Conservation (phyloP, 2,329 filamentous ascomycete genomes). For the Helminthosporium solani region DNA sequence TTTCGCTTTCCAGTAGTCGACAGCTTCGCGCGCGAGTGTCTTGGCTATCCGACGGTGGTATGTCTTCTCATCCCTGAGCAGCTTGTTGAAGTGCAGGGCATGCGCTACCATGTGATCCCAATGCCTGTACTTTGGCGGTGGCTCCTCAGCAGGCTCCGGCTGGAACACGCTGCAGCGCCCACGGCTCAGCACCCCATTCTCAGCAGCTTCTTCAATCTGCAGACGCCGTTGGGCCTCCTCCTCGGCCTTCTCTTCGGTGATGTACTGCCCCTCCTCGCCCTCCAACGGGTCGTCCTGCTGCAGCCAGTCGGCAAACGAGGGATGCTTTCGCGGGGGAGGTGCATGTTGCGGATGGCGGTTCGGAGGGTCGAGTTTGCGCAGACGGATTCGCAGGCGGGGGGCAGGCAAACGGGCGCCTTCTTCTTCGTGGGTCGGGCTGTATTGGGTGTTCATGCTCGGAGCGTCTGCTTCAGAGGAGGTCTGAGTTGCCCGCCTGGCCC, state of each 20-base stretch:
- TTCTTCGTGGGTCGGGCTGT: conserved; percentile 19
- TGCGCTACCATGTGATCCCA: conserved; percentile 82
- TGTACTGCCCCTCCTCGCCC: conserved; percentile 43
- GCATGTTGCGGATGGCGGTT: conserved; percentile 56
- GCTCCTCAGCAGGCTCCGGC: conserved; percentile 72
- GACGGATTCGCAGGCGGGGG: conserved; percentile 49
- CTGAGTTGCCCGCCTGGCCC: conserved; percentile 23
- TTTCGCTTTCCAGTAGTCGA: conserved; percentile 71
- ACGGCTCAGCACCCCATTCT: conserved; percentile 73
- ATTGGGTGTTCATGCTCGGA: conserved; percentile 22
- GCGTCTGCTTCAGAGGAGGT: conserved; percentile 19
- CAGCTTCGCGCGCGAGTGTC: conserved; percentile 73
- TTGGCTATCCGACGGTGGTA: conserved; percentile 77
- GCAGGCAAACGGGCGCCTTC: conserved; percentile 22
- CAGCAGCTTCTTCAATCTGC: conserved; percentile 69
- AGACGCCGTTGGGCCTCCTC: conserved; percentile 70
- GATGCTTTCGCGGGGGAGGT: conserved; percentile 47
- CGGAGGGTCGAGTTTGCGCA: conserved; percentile 53
- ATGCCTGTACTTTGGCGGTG: conserved; percentile 79
- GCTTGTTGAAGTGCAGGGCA: conserved; percentile 73
- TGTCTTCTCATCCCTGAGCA: conserved; percentile 77
- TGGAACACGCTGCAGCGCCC: conserved; percentile 71
- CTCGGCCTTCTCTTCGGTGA: conserved; percentile 33
- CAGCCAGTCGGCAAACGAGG: conserved; percentile 67
- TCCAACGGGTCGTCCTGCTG: conserved; percentile 52